A percentile compares a stretch with the other conserved stretches of the same genome.
Evolutionary conservation across 805 yeast species (phyloP).

Genomic region (Metschnikowia bowlesiae): DNA sequence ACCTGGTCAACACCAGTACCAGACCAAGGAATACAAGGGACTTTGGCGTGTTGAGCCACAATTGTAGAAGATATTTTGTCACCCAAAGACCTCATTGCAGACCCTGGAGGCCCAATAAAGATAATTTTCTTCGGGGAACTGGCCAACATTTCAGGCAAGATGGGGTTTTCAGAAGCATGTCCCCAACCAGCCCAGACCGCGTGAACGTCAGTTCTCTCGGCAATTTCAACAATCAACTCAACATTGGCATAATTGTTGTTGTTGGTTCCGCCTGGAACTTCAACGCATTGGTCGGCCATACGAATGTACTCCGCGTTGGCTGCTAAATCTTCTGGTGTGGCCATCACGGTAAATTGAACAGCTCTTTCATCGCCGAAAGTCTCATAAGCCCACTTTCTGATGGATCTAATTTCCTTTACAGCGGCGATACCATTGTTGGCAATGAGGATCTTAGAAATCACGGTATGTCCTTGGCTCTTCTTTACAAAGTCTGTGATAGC

Average conservation of each 20-base stretch:
- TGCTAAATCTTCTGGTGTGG: constrained; percentile 97
- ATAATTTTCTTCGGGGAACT: constrained; percentile 86
- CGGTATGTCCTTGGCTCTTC: constrained; percentile 90
- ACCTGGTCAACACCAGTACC: constrained; percentile 96
- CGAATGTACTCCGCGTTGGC: constrained; percentile 97
- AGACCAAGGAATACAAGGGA: constrained; percentile 99
- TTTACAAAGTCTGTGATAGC: constrained; percentile 79
- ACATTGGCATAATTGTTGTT: constrained; percentile 98
- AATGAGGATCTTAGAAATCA: constrained; percentile 79
- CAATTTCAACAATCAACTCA: constrained; percentile 92
- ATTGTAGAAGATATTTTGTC: constrained; percentile 97
- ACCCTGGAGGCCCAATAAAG: constrained; percentile 98
- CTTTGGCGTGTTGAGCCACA: constrained; percentile 97
- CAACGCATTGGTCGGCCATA: constrained; percentile 98
- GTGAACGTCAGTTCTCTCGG: constrained; percentile 93
- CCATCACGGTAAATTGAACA: constrained; percentile 95
- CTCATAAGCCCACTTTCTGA: constrained; percentile 98
- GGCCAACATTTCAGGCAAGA: constrained; percentile 88
- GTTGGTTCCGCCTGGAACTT: constrained; percentile 99
- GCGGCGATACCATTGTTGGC: constrained; percentile 99
- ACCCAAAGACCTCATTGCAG: constrained; percentile 99
- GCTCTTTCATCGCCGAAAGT: constrained; percentile 96
- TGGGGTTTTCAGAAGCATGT: constrained; percentile 98
- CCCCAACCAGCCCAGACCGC: constrained; percentile 99
- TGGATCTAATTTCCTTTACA: constrained; percentile 94